Base-by-base conservation (phyloP, 1,284 basidiomycete genomes). In the Ustilago lituana region DNA sequence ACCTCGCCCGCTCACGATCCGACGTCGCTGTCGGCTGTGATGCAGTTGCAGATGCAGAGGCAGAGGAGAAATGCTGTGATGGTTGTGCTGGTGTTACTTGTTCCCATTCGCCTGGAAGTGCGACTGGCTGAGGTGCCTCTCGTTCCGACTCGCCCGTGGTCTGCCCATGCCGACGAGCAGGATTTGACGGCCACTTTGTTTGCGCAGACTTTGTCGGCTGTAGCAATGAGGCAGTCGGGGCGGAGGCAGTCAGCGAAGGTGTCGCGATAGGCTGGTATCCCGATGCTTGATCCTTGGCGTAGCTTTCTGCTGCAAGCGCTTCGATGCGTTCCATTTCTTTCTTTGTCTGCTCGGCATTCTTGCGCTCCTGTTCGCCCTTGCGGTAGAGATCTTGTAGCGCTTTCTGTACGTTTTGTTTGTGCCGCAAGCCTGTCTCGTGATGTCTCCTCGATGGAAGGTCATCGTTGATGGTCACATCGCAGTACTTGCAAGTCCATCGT, bases 301-400 rank as follows among this genome's bases (percentile, higher is more conserved):
- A 64, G 45, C 61, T 66, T n/a, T 45, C 61, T 7, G 50, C 50
- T n/a, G 71, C 69, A 60, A 91, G 93, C 84, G 87, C 87, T 74
- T 97, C 92, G 59, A 98, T 90, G 54, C 89, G 85, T 12, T 86
- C 89, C 87, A 98, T 92, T 80, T 96, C 92, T 64, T 88, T 85
- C 74, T 88, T 90, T 84, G 94, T 93, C 77, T 93, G 90, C 52
- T 91, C 91, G 43, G 86, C 86, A 73, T 96, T 94, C 82, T 90
- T 89, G 84, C 92, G 91, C 52, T 88, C 88, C 84, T 90, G 89
- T 84, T 94, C 92, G 5, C 93, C 91, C n/a, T 88, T 85, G 85
- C 95, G 95, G 87, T 98, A 98, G 26, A 98, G 87, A 37, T 91
- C 88, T 37, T 92, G 87, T 50, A 98, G 91, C 83, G 91, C 95